Conservation (phyloP, 2,329 filamentous ascomycete genomes). For the Fulvia fulva region DNA sequence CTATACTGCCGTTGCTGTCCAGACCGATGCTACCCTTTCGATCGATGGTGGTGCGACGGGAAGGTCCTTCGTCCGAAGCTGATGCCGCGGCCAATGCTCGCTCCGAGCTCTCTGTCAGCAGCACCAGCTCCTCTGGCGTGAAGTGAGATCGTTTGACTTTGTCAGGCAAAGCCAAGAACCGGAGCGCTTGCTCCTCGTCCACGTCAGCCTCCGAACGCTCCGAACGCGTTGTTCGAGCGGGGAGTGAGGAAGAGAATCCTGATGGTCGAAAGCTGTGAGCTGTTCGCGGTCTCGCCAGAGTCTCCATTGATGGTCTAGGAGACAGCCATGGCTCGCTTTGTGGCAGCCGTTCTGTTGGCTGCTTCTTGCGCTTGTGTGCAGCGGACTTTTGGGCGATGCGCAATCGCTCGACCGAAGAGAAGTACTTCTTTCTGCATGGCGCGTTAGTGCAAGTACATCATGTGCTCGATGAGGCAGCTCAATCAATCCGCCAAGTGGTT, state of each 20-base stretch:
- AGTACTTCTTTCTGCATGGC: conserved; percentile 57
- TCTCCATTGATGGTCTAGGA: conserved; percentile 30
- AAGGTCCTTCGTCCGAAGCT: conserved; percentile 1
- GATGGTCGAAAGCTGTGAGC: conserved; percentile 12
- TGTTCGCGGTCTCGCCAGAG: conserved; percentile 21
- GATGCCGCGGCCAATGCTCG: conserved; percentile 28
- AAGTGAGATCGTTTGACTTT: conserved; percentile 69
- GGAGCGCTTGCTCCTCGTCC: conserved; percentile 37
- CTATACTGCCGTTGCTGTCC: conserved; percentile 8
- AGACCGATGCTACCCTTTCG: not conserved
- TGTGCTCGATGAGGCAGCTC: not conserved
- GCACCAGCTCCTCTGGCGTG: conserved; percentile 65
- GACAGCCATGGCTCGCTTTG: conserved; percentile 17
- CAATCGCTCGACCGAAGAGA: conserved; percentile 67
- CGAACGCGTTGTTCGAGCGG: conserved; percentile 1
- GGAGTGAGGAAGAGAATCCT: conserved; percentile 1
- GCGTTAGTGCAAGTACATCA: conserved; percentile 18
- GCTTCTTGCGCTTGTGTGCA: conserved; percentile 29
- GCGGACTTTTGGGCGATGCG: conserved; percentile 56
- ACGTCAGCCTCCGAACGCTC: conserved; percentile 26
- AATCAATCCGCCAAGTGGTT: conserved; percentile 7
- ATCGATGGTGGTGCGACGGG: conserved; percentile 3
- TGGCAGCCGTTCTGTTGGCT: conserved; percentile 3
- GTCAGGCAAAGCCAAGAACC: conserved; percentile 67
- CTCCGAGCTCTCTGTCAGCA: conserved; percentile 54